Base-by-base conservation (phyloP, 2,329 filamentous ascomycete genomes). In the Hysterium pulicare region DNA sequence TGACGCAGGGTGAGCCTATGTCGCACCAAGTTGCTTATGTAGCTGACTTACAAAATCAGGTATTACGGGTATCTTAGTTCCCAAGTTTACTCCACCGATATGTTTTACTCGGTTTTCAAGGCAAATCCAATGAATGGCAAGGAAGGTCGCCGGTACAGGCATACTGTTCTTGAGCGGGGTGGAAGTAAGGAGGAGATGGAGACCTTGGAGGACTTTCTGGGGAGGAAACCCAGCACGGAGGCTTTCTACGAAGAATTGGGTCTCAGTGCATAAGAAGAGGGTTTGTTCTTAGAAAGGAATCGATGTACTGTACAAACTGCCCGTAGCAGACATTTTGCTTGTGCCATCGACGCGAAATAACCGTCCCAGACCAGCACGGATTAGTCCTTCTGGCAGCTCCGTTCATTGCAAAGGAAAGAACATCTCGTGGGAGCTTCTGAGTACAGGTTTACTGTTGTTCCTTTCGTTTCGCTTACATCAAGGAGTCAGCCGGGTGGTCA, bases 81-180 rank as follows among this genome's bases (percentile, higher is more conserved):
- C 1, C 79, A 88, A 64, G 88, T 93, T 15, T 93, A 90, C 69
- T 87, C 83, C 17, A 79, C 84, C 20, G 87, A 94, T 67, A 91
- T 94, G 86, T 94, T 91, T 74, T 82, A 87, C 68, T 78, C 78
- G 0, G 83, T 86, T 35, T 93, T 93, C 71, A 83, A 84, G 71
- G 74, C 79, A 53, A 75, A 90, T 62, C 87, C 87, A 0, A 90
- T 91, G 86, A 79, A 90, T 62, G 76, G 75, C 23, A 78, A 77
- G 51, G 81, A 89, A 61, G 87, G 87, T 1, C 75, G 87, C 11
- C 71, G 86, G 45, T 93, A 91, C 69, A 77, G 87, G 41, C 84
- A 89, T 66, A 86, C 81, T 0, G 86, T 93, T 17, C 72, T 93
- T 4, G 84, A 90, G 70, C 81, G 80, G 50, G 87, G 87, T 28